Conservation (phyloP, 2,329 filamentous ascomycete species). For the Cladophialophora chaetospira region DNA sequence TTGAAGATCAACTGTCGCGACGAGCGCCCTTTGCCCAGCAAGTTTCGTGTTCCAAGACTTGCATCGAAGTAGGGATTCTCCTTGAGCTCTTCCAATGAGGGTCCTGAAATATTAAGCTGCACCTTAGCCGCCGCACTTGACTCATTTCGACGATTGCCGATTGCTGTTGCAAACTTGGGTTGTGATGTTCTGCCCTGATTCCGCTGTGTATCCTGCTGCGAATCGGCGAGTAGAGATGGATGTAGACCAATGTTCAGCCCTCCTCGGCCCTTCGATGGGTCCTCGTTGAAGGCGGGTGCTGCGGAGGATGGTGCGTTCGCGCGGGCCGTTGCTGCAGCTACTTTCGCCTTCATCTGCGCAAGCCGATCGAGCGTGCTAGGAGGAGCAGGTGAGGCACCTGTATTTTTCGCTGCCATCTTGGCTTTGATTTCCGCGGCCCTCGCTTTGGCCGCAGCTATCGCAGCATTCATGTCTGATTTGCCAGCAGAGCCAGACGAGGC, state of each 20-base stretch:
- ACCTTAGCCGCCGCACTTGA: constrained; percentile 46
- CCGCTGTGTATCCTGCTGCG: constrained; percentile 47
- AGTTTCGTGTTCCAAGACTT: constrained; percentile 61
- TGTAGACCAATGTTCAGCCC: constrained; percentile 76
- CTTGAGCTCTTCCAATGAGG: constrained; percentile 59
- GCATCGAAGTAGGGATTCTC: constrained; percentile 85
- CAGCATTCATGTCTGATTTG: constrained; percentile 48
- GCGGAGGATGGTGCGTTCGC: constrained; percentile 44
- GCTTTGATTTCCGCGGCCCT: constrained; percentile 53
- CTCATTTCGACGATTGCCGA: constrained; percentile 57
- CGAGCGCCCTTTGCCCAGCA: constrained; percentile 63
- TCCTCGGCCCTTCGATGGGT: constrained; percentile 57
- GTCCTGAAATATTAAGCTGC: constrained; percentile 59
- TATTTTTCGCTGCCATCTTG: constrained; percentile 43
- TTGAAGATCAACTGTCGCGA: constrained; percentile 85
- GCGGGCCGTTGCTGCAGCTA: constrained; percentile 69
- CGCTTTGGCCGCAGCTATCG: constrained; percentile 49
- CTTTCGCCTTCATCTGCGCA: constrained; percentile 66
- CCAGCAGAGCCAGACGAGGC: constrained; percentile 34
- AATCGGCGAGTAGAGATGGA: constrained; percentile 66
- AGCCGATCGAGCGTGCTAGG: constrained; percentile 33
- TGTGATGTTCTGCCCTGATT: constrained; percentile 41
- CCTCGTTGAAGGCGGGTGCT: constrained; percentile 52
- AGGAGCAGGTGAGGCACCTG: no score
- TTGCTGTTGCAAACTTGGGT: constrained; percentile 57